A percentile compares a stretch with the other conserved stretches of the same genome.
phyloP scores from a whole-genome alignment of 441 rosid genomes.

The Erysimum cheiri region DNA sequence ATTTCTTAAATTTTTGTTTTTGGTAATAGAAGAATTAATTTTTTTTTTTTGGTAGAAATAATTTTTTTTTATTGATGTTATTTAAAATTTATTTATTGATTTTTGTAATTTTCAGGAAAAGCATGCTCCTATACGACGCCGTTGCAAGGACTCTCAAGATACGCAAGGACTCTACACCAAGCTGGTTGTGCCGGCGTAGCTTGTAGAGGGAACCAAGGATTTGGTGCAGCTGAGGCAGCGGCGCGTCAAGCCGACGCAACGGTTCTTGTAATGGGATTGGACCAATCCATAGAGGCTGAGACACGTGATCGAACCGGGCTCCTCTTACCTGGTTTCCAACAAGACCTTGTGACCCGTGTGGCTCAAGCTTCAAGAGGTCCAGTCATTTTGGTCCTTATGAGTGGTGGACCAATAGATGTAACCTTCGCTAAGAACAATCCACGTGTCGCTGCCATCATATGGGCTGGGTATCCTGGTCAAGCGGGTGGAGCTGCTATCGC shows the following conservation, averaged over 20 bases:
- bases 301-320: slow-evolving; percentile 56
- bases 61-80: too few relatives aligned
- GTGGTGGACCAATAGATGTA: slow-evolving; percentile 73
- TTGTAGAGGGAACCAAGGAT: slow-evolving; percentile 45
- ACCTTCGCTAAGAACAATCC: slow-evolving; percentile 70
- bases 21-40: too few relatives aligned
- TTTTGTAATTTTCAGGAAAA: slow-evolving; percentile 31
- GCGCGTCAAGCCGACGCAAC: slow-evolving; percentile 68
- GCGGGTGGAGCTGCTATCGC: slow-evolving; percentile 79
- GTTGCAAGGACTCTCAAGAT: slow-evolving; percentile 62
- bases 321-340: slow-evolving; percentile 67
- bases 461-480: slow-evolving; percentile 86
- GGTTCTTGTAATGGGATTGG: slow-evolving; percentile 68
- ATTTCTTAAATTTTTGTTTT: too few relatives aligned
- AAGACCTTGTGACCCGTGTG: slow-evolving; percentile 66
- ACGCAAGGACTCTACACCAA: slow-evolving; percentile 59
- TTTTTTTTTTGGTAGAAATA: too few relatives aligned
- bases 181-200: slow-evolving; percentile 57
- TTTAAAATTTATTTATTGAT: too few relatives aligned
- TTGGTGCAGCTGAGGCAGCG: slow-evolving; percentile 57
- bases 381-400: slow-evolving; percentile 60
- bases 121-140: slow-evolving; percentile 69
- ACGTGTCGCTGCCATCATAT: slow-evolving; percentile 58
- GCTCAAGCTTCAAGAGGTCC: slow-evolving; percentile 67
- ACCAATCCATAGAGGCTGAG: slow-evolving; percentile 75